Evolutionary conservation across 2,329 filamentous ascomycete genomes (phyloP).

Genomic region (Tympanopsis confertula): DNA sequence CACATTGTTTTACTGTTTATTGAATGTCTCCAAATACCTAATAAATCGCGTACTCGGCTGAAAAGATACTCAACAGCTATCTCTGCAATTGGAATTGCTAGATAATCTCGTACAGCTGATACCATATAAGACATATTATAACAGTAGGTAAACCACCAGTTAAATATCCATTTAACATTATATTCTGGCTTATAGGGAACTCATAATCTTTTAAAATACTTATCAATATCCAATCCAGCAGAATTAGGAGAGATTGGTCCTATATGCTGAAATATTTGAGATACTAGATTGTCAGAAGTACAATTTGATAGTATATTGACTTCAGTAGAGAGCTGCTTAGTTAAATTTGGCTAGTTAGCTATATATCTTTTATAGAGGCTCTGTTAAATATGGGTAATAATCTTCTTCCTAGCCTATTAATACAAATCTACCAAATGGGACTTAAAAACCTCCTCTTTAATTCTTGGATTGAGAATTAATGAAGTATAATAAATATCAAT

Average conservation of each 20-base stretch:
- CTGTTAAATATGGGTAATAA: background rate
- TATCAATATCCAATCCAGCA: background rate
- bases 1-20: background rate
- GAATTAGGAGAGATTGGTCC: background rate
- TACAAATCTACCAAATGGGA: background rate
- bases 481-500: conserved; percentile 7
- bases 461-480: conserved; percentile 6
- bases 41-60: background rate
- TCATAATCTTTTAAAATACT: background rate
- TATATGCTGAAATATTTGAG: background rate
- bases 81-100: background rate
- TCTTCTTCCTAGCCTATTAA: background rate
- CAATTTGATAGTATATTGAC: background rate
- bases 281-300: background rate
- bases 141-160: background rate
- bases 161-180: background rate
- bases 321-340: too few species aligned
- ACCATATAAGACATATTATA: background rate
- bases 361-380: background rate
- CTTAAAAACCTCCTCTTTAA: conserved; percentile 4
- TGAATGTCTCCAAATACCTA: background rate
- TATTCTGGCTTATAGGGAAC: background rate
- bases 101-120: background rate
- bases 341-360: too few species aligned
- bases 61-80: background rate